Evolutionary conservation across 2,329 filamentous ascomycete species (phyloP).

Genomic region (Thermomyces lanuginosus): DNA sequence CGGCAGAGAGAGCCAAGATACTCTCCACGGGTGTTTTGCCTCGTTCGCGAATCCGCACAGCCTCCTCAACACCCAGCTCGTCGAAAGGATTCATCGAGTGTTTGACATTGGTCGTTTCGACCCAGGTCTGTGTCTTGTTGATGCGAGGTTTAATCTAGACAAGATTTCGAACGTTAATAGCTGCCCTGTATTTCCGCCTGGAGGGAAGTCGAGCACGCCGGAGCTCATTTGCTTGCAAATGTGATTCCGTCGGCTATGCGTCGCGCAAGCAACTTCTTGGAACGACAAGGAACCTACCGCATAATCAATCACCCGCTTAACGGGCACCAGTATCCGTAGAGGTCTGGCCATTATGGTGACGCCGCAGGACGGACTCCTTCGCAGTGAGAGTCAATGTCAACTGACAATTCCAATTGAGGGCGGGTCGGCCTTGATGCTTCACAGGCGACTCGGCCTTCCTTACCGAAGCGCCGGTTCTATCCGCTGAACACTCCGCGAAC

Average conservation of each 20-base stretch:
- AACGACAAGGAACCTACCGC: no score
- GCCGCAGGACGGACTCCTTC: neutral
- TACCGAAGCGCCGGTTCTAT: constrained; percentile 4
- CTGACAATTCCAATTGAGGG: neutral
- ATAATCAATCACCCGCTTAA: constrained; percentile 79
- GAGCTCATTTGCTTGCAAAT: no score
- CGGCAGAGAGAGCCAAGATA: constrained; percentile 78
- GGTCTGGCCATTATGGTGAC: constrained; percentile 27
- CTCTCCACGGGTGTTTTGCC: constrained; percentile 64
- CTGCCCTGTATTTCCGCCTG: constrained; percentile 2
- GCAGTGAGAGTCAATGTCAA: constrained; percentile 1
- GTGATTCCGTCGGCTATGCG: constrained; percentile 1
- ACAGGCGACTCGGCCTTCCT: constrained; percentile 1
- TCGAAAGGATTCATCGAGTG: constrained; percentile 99
- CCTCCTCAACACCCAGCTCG: constrained; percentile 93
- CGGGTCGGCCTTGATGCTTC: constrained; percentile 1
- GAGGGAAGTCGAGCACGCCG: no score
- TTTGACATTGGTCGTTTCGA: constrained; percentile 86
- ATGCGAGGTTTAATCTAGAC: constrained; percentile 51
- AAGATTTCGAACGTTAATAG: neutral
- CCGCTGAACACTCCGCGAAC: constrained; percentile 1
- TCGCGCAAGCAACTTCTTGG: constrained; percentile 21
- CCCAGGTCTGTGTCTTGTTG: constrained; percentile 59
- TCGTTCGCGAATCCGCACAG: constrained; percentile 83
- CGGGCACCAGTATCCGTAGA: constrained; percentile 59